Percentiles rank a stretch among this genome's conserved stretches.
Conservation (phyloP, 352 stramenopile genomes). For the Poterioochromonas sp. region DNA sequence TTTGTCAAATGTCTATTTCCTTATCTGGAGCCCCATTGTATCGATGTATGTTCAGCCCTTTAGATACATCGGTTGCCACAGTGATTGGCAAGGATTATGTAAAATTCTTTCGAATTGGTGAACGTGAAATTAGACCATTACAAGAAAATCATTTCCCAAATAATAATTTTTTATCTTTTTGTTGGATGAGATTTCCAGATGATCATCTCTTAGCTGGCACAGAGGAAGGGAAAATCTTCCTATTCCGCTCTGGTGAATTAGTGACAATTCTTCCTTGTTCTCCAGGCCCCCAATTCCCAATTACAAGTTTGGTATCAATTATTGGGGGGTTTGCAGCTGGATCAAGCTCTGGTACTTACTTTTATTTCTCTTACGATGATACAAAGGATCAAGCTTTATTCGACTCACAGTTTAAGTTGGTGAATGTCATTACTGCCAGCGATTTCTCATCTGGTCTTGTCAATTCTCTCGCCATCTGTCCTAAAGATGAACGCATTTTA, state of each 20-base stretch:
- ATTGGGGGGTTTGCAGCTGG: slow-evolving; percentile 35
- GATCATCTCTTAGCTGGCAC: slow-evolving; percentile 74
- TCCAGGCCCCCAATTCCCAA: slow-evolving; percentile 40
- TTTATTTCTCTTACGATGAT: slow-evolving; percentile 26
- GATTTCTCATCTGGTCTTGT: background rate
- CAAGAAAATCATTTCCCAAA: slow-evolving; percentile 61
- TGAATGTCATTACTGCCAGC: slow-evolving; percentile 1
- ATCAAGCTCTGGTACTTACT: slow-evolving; percentile 21
- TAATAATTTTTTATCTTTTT: slow-evolving; percentile 64
- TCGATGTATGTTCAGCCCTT: slow-evolving; percentile 70
- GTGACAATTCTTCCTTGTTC: slow-evolving; percentile 42
- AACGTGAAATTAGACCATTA: slow-evolving; percentile 68
- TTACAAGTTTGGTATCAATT: slow-evolving; percentile 36
- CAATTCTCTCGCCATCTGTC: slow-evolving; percentile 42
- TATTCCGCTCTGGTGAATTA: slow-evolving; percentile 58
- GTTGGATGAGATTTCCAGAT: slow-evolving; percentile 76
- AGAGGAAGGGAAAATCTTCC: slow-evolving; percentile 61
- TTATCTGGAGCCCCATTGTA: slow-evolving; percentile 46
- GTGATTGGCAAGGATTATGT: slow-evolving; percentile 65
- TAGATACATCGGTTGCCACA: slow-evolving; percentile 69
- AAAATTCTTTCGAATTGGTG: slow-evolving; percentile 76
- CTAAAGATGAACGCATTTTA: slow-evolving; percentile 45
- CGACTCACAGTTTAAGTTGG: slow-evolving; percentile 24
- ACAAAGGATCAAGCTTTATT: slow-evolving; percentile 20
- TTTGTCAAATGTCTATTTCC: slow-evolving; percentile 40